Conservation (phyloP, 768 basidiomycete genomes). For the Boletellus sp. region DNA sequence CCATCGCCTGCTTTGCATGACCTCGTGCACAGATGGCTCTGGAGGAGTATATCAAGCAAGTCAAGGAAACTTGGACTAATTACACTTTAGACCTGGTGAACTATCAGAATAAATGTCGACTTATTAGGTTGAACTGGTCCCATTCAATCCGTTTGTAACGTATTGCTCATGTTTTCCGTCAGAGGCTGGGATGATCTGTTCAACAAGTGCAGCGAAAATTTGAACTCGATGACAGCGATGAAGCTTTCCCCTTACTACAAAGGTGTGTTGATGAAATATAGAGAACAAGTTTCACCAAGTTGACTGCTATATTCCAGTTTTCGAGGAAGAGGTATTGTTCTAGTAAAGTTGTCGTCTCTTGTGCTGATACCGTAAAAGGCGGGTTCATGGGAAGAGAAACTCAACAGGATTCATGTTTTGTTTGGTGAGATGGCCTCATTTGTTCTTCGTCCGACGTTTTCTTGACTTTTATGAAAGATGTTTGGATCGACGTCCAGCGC, state of each 20-base stretch:
- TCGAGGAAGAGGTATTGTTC: conserved; percentile 73
- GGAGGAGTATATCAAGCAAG: conserved; percentile 93
- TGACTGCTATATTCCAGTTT: conserved; percentile 46
- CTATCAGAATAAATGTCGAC: conserved; percentile 97
- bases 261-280: conserved; percentile 43
- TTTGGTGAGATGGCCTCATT: conserved; percentile 61
- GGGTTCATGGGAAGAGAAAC: conserved; percentile 92
- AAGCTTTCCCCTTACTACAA: conserved; percentile 98
- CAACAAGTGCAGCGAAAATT: conserved; percentile 94
- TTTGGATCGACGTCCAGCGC: conserved; percentile 99
- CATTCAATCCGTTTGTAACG: background rate
- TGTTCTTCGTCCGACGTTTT: background rate
- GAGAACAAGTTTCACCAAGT: background rate
- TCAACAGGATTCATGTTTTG: conserved; percentile 93
- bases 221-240: conserved; percentile 96
- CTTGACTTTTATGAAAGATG: conserved; percentile 50
- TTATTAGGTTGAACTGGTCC: conserved; percentile 61
- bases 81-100: conserved; percentile 96
- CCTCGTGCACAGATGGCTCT: conserved; percentile 71
- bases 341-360: background rate
- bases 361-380: conserved; percentile 43
- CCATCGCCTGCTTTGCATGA: conserved; percentile 7
- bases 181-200: conserved; percentile 98
- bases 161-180: conserved; percentile 10
- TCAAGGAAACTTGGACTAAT: conserved; percentile 95